Evolutionary conservation across 495 filamentous ascomycete species (phyloP), one percentile per base, ranked within the genome.

Genomic region (Letharia lupina): DNA sequence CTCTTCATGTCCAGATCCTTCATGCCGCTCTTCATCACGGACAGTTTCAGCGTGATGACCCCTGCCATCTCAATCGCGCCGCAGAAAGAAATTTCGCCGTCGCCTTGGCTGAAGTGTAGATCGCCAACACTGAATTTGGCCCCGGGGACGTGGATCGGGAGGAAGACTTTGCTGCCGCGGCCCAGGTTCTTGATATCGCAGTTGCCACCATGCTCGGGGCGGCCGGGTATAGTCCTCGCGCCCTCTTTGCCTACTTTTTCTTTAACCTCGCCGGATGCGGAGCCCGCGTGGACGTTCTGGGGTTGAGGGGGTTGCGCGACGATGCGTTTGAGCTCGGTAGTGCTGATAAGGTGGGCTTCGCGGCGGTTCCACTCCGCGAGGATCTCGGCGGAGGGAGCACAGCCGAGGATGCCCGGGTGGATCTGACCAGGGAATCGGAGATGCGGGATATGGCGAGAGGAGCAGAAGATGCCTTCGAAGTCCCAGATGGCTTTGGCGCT

Each of bases 31-130:
- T 94, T 94, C 80, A 98, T 86, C 15, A 98, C 86, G 58, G 82
- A 86, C 80, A 96, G 90, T 73, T 96, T 96, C 71, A 96, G 79
- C 4, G 93, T 98, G 68, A 98, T 95, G 20, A 91, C 77, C 28
- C 93, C 93, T 0, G 93, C 90, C 91, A 98, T 98, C 74, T 98
- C 93, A 67, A 98, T 98, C 13, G 93, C 93, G 18, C 93, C 93
- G 71, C 93, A 98, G 77, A 98, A 97, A 0, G 87, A 91, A 61
- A 98, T 96, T 75, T 98, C 93, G 7, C 93, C 93, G 73, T 96
- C 91, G 33, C 92, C 91, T 75, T 96, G 86, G 0, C 85, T 89
- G 78, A 96, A 96, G 74, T 96, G 91, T 33, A 96, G 77, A 74
- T 97, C 93, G 20, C 93, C 93, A 13, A 98, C 93, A 57, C 84